Percentiles rank a stretch among this genome's conserved stretches.
Conservation (phyloP, 116 monocot species). For the Papilionanthe hybrid region DNA sequence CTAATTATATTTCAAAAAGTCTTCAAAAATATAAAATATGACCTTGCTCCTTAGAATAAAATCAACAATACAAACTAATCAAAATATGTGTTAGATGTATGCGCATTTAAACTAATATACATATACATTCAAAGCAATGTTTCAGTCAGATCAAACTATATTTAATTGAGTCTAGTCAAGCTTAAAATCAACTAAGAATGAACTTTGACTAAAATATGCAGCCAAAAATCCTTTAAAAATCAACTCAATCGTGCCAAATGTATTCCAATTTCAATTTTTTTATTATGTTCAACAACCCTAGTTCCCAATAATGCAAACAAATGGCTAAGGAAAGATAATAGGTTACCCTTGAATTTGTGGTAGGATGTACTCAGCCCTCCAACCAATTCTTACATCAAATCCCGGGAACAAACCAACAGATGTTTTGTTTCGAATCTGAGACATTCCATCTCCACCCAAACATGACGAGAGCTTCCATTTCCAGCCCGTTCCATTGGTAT, state of each 20-base stretch:
- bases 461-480: slow-evolving; percentile 94
- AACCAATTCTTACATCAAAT: slow-evolving; percentile 85
- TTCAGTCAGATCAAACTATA: neutral
- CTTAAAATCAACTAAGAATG: neutral
- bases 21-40: too few species aligned
- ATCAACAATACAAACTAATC: too few species aligned
- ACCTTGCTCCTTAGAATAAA: too few species aligned
- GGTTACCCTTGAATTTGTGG: slow-evolving; percentile 91
- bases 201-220: neutral
- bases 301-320: neutral
- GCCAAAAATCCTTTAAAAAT: neutral
- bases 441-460: slow-evolving; percentile 92
- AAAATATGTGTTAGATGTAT: too few species aligned
- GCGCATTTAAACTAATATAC: neutral
- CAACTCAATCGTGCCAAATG: neutral
- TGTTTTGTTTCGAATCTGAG: slow-evolving; percentile 88
- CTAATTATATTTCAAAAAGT: too few species aligned
- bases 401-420: slow-evolving; percentile 72
- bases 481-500: slow-evolving; percentile 76
- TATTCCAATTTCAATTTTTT: neutral
- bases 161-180: neutral
- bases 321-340: neutral
- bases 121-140: neutral
- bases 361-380: slow-evolving; percentile 88
- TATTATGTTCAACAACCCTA: neutral